Percentiles rank a stretch among this genome's conserved stretches.
Evolutionary conservation across 768 basidiomycete genomes (phyloP).

Genomic region (Lactarius hatsudake): DNA sequence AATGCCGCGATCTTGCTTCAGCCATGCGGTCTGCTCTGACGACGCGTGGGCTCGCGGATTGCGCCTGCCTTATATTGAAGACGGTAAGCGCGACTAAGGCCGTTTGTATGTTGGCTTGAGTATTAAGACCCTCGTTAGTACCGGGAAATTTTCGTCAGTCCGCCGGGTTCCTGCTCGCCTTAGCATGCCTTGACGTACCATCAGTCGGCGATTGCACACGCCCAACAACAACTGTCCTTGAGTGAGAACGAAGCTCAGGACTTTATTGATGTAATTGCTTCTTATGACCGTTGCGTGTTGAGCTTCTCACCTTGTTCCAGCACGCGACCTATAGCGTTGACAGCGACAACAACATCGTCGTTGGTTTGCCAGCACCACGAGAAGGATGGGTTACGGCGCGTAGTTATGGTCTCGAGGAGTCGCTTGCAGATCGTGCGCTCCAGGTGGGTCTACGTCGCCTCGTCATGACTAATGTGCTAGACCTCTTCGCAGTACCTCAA

Average conservation of each 20-base stretch:
- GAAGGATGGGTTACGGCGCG: conserved; percentile 25
- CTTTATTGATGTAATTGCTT: conserved; percentile 23
- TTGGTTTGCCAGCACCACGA: conserved; percentile 21
- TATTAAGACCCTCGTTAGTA: conserved; percentile 14
- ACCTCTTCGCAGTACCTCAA: conserved; percentile 11
- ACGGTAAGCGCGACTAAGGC: conserved; percentile 14
- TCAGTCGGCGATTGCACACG: conserved; percentile 25
- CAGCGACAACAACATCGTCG: conserved; percentile 23
- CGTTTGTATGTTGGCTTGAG: neutral
- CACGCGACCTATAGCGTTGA: conserved; percentile 26
- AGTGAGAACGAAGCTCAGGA: conserved; percentile 26
- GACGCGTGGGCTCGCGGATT: conserved; percentile 18
- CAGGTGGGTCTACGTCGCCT: conserved; percentile 7
- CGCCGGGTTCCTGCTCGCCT: neutral
- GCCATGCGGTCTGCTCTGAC: conserved; percentile 22
- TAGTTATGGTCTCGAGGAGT: conserved; percentile 24
- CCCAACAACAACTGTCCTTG: conserved; percentile 23
- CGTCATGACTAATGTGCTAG: neutral
- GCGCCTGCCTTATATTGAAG: conserved; percentile 20
- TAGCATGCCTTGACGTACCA: neutral
- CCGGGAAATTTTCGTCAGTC: conserved; percentile 24
- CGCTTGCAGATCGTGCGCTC: conserved; percentile 21
- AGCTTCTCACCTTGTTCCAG: conserved; percentile 7
- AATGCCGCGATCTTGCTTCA: conserved; percentile 20
- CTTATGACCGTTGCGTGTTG: neutral